Conservation (phyloP, 2,329 filamentous ascomycete genomes). For the Stachybotrys elegans region DNA sequence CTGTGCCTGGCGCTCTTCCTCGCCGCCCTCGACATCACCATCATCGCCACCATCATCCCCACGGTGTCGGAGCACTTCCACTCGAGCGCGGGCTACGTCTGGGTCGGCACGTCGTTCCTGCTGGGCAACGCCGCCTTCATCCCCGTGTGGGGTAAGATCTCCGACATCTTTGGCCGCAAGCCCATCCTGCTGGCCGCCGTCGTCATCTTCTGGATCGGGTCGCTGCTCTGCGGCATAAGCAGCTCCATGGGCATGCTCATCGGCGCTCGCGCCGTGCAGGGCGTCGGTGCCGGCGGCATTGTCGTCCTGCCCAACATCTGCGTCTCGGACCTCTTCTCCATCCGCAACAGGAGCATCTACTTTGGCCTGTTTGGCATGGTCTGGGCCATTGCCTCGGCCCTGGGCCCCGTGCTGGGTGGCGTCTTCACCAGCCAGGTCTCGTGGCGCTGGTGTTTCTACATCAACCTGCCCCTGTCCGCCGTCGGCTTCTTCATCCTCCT, state of each 20-base stretch:
- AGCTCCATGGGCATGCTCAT: conserved; percentile 48
- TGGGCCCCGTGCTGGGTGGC: conserved; percentile 65
- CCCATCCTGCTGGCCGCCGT: conserved; percentile 46
- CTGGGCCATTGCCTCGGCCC: conserved; percentile 61
- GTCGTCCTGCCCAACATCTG: conserved; percentile 56
- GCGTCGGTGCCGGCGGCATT: conserved; percentile 51
- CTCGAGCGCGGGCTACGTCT: conserved; percentile 66
- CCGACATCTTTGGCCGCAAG: conserved; percentile 56
- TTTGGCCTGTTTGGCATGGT: conserved; percentile 48
- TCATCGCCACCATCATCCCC: conserved; percentile 62
- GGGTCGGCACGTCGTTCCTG: conserved; percentile 72
- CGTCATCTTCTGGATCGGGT: conserved; percentile 49
- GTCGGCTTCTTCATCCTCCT: conserved; percentile 44
- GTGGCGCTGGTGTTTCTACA: conserved; percentile 69
- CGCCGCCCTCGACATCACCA: conserved; percentile 53
- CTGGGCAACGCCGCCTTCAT: conserved; percentile 63
- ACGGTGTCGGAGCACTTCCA: conserved; percentile 59
- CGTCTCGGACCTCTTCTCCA: conserved; percentile 51
- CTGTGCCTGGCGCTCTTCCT: conserved; percentile 44
- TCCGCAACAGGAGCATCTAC: conserved; percentile 45
- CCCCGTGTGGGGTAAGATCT: conserved; percentile 64
- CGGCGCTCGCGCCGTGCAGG: conserved; percentile 51
- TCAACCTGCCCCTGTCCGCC: conserved; percentile 52
- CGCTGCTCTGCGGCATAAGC: conserved; percentile 47
- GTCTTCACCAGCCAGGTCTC: conserved; percentile 57